Base-by-base conservation (phyloP, 1,139 yeast genomes). In the Candida sp. region DNA sequence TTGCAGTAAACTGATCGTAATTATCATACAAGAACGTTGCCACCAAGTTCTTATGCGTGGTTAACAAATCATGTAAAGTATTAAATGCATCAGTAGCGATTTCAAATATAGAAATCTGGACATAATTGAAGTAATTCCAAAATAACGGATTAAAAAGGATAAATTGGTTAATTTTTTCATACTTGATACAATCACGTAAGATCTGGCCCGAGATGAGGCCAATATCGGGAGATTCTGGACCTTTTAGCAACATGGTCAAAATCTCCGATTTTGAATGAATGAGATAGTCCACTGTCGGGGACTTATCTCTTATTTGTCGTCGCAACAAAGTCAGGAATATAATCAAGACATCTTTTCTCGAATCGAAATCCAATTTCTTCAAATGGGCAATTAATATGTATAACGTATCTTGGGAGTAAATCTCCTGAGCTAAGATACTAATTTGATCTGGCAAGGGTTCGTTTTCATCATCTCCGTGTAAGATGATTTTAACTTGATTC, bases 11-110 rank as follows among this genome's bases (percentile, higher is more conserved):
- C 30, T 58, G 57, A 2, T 70, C 76, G 45, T 81, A 73, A 55
- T 83, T 79, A 7, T 60, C 64, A 57, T 74, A 58, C 53, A 90
- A 75, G 56, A 89, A 91, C 42, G 82, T 89, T 4, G 87, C 71
- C 0, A 87, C 89, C 29, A 85, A 60, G 52, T 75, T 75, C 53
- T 82, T 81, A 64, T 90, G 96, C 4, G 72, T 60, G 0, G 91
- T 82, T 46, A 93, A 70, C 36, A 87, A 66, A 50, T 84, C 93
- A 58, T 75, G 77, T 53, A 87, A 66, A 34, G 93, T 88, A 41
- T 85, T 82, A 64, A 93, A 87, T 1, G 96, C 81, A 61, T 90
- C 97, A 1, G 97, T 88, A 43, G 96, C 91, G 29, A 87, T 80
- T 64, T 93, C 98, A 66, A 93, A 93, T 25, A 86, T 81, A 3